Percentiles rank a stretch among this genome's conserved stretches.
Conservation (phyloP, 2,329 filamentous ascomycete species). For the Pseudocercospora fuligena region DNA sequence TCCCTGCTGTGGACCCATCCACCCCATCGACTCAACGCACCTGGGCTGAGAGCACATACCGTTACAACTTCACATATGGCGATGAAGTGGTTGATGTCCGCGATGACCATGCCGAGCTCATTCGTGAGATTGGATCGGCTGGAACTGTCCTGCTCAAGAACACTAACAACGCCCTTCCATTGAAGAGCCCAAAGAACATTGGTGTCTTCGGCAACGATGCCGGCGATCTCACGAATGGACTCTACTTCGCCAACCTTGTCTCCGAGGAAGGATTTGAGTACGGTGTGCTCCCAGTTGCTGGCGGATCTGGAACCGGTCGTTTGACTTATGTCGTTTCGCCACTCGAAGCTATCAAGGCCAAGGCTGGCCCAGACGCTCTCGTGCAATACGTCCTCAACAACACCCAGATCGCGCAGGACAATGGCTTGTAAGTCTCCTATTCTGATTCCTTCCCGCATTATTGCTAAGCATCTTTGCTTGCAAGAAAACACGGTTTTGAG, state of each 20-base stretch:
- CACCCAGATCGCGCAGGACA: constrained; percentile 36
- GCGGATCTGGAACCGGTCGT: constrained; percentile 48
- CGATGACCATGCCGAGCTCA: constrained; percentile 42
- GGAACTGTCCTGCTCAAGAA: constrained; percentile 58
- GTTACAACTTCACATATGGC: constrained; percentile 43
- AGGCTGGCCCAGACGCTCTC: constrained; percentile 41
- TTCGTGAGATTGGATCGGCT: constrained; percentile 49
- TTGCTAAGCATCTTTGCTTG: not conserved
- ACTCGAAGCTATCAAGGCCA: constrained; percentile 48
- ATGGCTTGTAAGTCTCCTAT: constrained; percentile 34
- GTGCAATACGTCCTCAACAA: constrained; percentile 55
- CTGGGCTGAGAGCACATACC: constrained; percentile 55
- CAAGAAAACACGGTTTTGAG: not conserved
- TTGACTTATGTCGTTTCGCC: constrained; percentile 48
- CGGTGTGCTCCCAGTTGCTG: constrained; percentile 52
- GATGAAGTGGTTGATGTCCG: constrained; percentile 45
- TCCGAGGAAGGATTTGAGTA: constrained; percentile 41
- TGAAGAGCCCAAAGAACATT: constrained; percentile 57
- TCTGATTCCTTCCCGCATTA: not conserved
- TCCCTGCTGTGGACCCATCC: constrained; percentile 54
- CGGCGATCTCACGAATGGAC: constrained; percentile 47
- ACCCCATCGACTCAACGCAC: constrained; percentile 43
- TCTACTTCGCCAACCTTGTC: constrained; percentile 40
- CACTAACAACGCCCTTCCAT: constrained; percentile 53
- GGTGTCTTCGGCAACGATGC: constrained; percentile 58